phyloP scores from a whole-genome alignment of 768 basidiomycete genomes.

The Hypsizygus marmoreus region DNA sequence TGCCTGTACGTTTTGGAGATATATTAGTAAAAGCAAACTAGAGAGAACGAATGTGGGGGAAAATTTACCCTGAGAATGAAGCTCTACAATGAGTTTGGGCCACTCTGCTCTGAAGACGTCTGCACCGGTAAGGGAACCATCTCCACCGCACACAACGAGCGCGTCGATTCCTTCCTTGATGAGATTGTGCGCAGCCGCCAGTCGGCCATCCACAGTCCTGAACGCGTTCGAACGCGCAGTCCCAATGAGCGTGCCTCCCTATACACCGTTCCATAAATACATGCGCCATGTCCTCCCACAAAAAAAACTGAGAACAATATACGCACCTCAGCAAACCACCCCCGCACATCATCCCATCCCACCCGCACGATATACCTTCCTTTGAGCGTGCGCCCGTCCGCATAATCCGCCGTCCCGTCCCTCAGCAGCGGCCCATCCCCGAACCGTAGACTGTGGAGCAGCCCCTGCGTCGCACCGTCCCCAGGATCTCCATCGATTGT shows the following conservation, averaged over 20 bases:
- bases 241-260: constrained; percentile 97
- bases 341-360: constrained; percentile 97
- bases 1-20: constrained; percentile 39
- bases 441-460: constrained; percentile 78
- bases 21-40: constrained; percentile 2
- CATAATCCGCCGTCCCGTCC: constrained; percentile 80
- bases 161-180: constrained; percentile 98
- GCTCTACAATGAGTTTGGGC: constrained; percentile 77
- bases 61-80: constrained; percentile 60
- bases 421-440: constrained; percentile 77
- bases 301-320: background rate
- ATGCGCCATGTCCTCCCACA: background rate
- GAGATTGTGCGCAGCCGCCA: constrained; percentile 87
- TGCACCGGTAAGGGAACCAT: constrained; percentile 95
- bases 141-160: constrained; percentile 95
- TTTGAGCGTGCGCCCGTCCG: constrained; percentile 73
- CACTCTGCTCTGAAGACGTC: constrained; percentile 94
- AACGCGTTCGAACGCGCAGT: constrained; percentile 86
- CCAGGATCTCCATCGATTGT: too few species aligned
- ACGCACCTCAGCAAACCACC: constrained; percentile 87
- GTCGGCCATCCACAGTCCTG: constrained; percentile 84
- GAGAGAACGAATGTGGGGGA: background rate
- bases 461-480: constrained; percentile 21
- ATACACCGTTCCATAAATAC: too few species aligned
- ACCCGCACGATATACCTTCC: constrained; percentile 93